Evolutionary conservation across 108 stramenopile species (phyloP), one percentile per base, ranked within the genome.

Genomic region (Skeletonema tropicum): DNA sequence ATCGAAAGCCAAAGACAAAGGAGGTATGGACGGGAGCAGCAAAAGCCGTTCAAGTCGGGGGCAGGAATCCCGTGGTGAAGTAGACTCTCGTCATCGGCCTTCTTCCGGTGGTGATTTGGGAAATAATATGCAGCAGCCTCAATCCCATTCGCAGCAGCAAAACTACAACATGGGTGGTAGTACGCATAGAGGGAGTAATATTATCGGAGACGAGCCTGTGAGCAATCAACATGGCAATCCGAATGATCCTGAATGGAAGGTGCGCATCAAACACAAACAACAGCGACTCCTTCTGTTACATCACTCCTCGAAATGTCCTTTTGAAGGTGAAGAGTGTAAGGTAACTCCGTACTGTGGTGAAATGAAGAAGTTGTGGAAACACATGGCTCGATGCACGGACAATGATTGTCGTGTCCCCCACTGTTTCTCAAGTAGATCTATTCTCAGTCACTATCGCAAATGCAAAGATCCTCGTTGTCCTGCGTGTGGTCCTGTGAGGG

Each of bases 321-420:
- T 91, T 83, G 90, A 87, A 48, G 91, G 88, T 76, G 94, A 90
- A 96, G 73, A 74, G 55, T 99, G 99, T 74, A 96, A 94, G 10
- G 97, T 98, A 8, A 98, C 97, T 14, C 99, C 97, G 38, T 97
- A 98, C 80, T 99, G 99, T 80, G 88, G 76, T 21, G 94, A 93
- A 38, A 99, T 99, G 99, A 99, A 99, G 79, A 82, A 88, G 36
- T 74, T 99, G 26, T 99, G 99, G 99, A 93, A 94, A 60, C 99
- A 99, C 82, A 99, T 99, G 85, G 97, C 97, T 71, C 92, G 90
- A 58, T 99, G 99, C 81, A 97, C 96, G 58, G 96, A 98, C 75
- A 97, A 98, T 74, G 84, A 93, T 46, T 99, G 99, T 67, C 83
- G 94, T 57, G 87, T 96, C 7, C 87, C 95, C 2, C 98, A 97